Conservation (phyloP, 2,329 filamentous ascomycete genomes). For the Chrysoporthe austroafricana region DNA sequence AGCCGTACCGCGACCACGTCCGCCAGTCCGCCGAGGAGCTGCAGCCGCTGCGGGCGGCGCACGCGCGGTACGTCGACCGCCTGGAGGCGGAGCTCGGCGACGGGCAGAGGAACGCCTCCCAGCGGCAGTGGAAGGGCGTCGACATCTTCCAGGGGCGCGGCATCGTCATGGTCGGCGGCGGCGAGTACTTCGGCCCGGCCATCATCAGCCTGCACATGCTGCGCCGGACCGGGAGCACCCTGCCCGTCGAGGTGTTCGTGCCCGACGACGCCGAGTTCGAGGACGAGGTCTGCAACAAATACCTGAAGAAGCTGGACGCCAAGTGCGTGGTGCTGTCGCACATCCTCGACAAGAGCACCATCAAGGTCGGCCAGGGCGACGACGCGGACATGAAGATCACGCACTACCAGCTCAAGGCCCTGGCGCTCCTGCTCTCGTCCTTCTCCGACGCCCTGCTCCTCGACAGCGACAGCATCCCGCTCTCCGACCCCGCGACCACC, state of each 20-base stretch:
- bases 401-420: slow-evolving; percentile 58
- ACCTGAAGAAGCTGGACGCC: slow-evolving; percentile 37
- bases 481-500: slow-evolving; percentile 38
- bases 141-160: slow-evolving; percentile 37
- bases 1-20: slow-evolving; percentile 23
- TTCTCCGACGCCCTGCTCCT: slow-evolving; percentile 63
- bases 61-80: slow-evolving; percentile 43
- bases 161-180: slow-evolving; percentile 55
- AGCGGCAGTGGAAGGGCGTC: slow-evolving; percentile 19
- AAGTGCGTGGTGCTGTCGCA: slow-evolving; percentile 40
- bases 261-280: slow-evolving; percentile 39
- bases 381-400: slow-evolving; percentile 24
- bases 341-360: slow-evolving; percentile 38
- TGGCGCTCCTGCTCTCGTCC: slow-evolving; percentile 60
- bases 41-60: slow-evolving; percentile 29
- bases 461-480: slow-evolving; percentile 60
- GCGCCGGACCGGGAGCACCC: slow-evolving; percentile 51
- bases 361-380: slow-evolving; percentile 21
- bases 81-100: slow-evolving; percentile 36
- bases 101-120: slow-evolving; percentile 39
- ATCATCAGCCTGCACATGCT: slow-evolving; percentile 56
- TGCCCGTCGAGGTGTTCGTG: slow-evolving; percentile 50
- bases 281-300: slow-evolving; percentile 37
- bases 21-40: slow-evolving; percentile 22
- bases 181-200: slow-evolving; percentile 52